phyloP scores from a whole-genome alignment of 75 land plant species.

The Sequoiadendron giganteum region DNA sequence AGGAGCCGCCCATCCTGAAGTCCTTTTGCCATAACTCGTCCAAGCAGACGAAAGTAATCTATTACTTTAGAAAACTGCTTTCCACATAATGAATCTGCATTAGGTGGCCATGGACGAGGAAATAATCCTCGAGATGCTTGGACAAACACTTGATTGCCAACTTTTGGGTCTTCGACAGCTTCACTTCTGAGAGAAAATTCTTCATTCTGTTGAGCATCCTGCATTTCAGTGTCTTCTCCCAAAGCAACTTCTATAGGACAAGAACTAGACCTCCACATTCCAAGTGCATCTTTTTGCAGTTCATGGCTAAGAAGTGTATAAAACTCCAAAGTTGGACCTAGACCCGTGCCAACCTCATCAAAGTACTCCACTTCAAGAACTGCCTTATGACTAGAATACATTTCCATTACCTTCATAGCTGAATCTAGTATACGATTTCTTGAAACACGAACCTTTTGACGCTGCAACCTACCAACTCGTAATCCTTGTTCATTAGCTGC shows the following conservation, averaged over 20 bases:
- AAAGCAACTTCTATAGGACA: background rate
- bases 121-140: conserved; percentile 58
- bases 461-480: conserved; percentile 19
- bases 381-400: conserved; percentile 15
- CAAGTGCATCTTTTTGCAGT: conserved; percentile 20
- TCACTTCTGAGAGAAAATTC: background rate
- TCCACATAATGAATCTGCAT: conserved; percentile 12
- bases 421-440: conserved; percentile 22
- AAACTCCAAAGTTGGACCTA: conserved; percentile 25
- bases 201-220: background rate
- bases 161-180: conserved; percentile 12
- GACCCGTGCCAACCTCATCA: conserved; percentile 23
- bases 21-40: conserved; percentile 71
- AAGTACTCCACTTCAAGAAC: conserved; percentile 34
- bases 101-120: conserved; percentile 68
- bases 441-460: conserved; percentile 18
- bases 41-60: conserved; percentile 61
- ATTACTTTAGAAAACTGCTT: conserved; percentile 34
- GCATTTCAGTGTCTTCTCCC: conserved; percentile 3
- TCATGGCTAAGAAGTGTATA: conserved; percentile 26
- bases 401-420: conserved; percentile 22
- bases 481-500: conserved; percentile 13
- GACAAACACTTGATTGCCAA: conserved; percentile 12
- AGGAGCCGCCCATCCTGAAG: conserved; percentile 79
- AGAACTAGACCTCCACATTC: conserved; percentile 19